These are phyloP conservation scores for Conringia planisiliqua DNA, from an alignment of 345 rosid species.

Conservation along the genomic window DNA sequence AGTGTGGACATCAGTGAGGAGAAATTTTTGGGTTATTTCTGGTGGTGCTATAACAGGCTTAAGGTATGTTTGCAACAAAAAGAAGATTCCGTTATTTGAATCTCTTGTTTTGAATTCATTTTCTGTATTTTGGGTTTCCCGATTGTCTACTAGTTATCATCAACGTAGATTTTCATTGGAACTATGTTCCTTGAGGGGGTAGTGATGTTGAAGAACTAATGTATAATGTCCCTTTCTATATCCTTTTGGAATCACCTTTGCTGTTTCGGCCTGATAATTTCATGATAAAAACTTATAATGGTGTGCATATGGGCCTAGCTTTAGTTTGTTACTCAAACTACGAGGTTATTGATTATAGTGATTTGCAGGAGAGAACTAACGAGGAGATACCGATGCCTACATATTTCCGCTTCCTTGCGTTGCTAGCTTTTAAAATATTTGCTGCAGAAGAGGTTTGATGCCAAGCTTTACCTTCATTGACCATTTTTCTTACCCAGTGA, in stretches of 20 bases:
- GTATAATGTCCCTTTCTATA: neutral
- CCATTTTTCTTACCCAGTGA: neutral
- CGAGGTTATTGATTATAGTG: neutral
- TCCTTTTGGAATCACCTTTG: neutral
- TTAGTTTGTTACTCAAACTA: neutral
- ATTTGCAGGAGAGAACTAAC: constrained; percentile 63
- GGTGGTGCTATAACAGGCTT: constrained; percentile 94
- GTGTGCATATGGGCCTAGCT: constrained; percentile 12
- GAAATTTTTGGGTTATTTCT: constrained; percentile 88
- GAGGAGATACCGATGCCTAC: constrained; percentile 93
- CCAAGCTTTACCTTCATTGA: neutral
- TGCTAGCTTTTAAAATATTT: constrained; percentile 95
- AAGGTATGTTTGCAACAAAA: constrained; percentile 49
- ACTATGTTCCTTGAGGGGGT: neutral
- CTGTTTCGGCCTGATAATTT: neutral
- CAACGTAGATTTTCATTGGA: neutral
- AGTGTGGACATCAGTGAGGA: constrained; percentile 83
- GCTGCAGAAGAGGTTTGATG: constrained; percentile 77
- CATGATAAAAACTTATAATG: neutral
- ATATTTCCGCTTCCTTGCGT: constrained; percentile 84
- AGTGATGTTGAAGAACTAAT: neutral
- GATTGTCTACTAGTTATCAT: neutral
- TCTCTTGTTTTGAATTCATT: neutral
- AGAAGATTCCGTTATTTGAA: neutral
- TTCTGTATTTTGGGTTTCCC: neutral